These are phyloP conservation scores for Endocladia muricata DNA, from an alignment of 31 red algal genomes.

Conservation along the genomic window DNA sequence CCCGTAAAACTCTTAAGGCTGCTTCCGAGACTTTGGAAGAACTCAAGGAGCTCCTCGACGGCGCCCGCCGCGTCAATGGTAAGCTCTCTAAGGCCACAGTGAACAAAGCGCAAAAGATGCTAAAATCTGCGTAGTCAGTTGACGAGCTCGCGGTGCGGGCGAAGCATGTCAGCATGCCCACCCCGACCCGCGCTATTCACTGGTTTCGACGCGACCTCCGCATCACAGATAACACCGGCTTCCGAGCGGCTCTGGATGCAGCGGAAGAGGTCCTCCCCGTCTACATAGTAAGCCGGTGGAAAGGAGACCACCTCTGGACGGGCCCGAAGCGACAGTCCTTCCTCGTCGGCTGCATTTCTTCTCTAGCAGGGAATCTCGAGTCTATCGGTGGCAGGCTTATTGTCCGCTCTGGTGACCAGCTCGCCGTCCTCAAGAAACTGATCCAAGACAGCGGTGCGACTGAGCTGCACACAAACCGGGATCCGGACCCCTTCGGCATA, in stretches of 20 bases:
- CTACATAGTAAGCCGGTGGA: neutral
- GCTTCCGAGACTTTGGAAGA: neutral
- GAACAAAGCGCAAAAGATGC: neutral
- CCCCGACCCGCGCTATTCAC: no score
- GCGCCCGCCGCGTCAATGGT: neutral
- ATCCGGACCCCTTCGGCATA: no score
- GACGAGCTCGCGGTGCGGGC: no score
- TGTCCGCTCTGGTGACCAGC: neutral
- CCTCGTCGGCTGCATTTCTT: neutral
- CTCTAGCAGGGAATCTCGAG: neutral
- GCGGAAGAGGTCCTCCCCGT: neutral
- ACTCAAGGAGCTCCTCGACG: neutral
- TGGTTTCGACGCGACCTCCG: slow-evolving; percentile 15
- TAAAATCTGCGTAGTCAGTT: no score
- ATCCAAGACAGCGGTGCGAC: neutral
- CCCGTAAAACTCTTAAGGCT: neutral
- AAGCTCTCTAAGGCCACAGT: neutral
- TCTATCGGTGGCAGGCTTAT: neutral
- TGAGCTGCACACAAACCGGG: neutral
- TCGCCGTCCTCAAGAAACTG: neutral
- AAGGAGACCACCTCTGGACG: neutral
- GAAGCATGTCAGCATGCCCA: no score
- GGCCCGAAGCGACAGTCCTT: neutral
- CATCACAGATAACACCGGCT: neutral
- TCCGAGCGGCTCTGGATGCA: neutral